Evolutionary conservation across 306 rosid species (phyloP), one percentile per base, ranked within the genome.

Genomic region (Cotoneaster glaucophyllus): DNA sequence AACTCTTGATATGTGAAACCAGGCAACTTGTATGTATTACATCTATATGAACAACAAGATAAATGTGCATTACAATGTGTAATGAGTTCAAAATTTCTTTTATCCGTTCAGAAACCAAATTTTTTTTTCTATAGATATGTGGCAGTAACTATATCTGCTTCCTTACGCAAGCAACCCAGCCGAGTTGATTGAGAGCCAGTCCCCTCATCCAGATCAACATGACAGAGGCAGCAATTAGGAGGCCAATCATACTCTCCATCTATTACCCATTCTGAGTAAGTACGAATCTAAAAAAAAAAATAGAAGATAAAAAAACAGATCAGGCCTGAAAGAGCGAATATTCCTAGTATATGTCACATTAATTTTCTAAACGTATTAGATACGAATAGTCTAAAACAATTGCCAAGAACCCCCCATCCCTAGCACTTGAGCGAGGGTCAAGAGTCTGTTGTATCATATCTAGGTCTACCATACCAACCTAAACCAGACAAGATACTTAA

Each of bases 221-320:
- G 95, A 82, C 99, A 96, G 37, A 71, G 79, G 71, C 96, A 92
- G 88, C 99, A 96, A 83, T 85, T 90, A 6, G 97, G 96, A 67
- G 99, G 99, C 99, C 99, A 96, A 66, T 96, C 97, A 70, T 89
- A 96, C 64, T 96, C 97, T 68, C 91, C 99, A 79, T 96, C 97
- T 82, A 92, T 87, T 75, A 96, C 99, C 99, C 99, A 96, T 82
- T 92, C 98, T 57, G 99, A 96, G 79, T 96, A 96, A 13, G 98
- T 88, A 63, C 93, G 98, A 34, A 96, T 77, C 99, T 96, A 77
- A 39, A 56, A 15, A 69, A 85, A 69, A 69, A 66, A 84, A 6
- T 29, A 82, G 54, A 83, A 78, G 64, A 71, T 25, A 69, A 41
- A 69, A 41, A 68, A 4, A 54, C 61, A 80, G 73, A 59, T 73